Base-by-base conservation (phyloP, 2,329 filamentous ascomycete species). In the Exserohilum turcica region DNA sequence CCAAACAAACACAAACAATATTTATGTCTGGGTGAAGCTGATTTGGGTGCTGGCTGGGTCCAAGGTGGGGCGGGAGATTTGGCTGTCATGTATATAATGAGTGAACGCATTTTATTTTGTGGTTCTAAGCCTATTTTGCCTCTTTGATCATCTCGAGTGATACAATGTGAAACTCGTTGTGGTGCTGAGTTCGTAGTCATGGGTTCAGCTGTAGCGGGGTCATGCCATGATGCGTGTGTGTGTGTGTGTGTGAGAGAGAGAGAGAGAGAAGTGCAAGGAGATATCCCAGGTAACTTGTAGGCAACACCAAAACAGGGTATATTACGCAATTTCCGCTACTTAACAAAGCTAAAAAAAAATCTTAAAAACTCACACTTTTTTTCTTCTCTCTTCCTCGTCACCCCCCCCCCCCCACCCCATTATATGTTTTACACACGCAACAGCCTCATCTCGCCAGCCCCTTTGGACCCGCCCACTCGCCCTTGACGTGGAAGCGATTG, bases 391-490 rank as follows among this genome's bases (percentile, higher is more conserved):
- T 7, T 8, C 15, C 18, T 32, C 12, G 2, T 13, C 7, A 6
- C 2, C 31, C 21, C 21, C 7, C 7, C n/a, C n/a, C n/a, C n/a
- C n/a, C n/a, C n/a, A n/a, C 35, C 32, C 18, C 5, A 10, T 7
- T n/a, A n/a, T n/a, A n/a, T n/a, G n/a, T n/a, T 7, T 24, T 24
- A 24, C 21, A 24, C 4, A 24, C 3, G n/a, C 31, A 15, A 0
- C 19, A 6, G 1, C 10, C 29, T 51, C 56, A 68, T 13, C 52
- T 60, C 28, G 68, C 63, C 33, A 59, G 85, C 0, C 84, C 84
- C 66, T 82, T 84, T 0, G 84, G 82, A 5, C 84, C 84, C 18
- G 76, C 84, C 84, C 85, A 87, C 6, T 77, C 82, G 5, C 84
- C 85, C 73, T 84, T 86, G 6, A 87, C 79, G 79, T 86, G 81